Percentiles rank a stretch among this genome's conserved stretches.
Conservation (phyloP, 2,329 filamentous ascomycete genomes). For the Penicillium brevicompactum region DNA sequence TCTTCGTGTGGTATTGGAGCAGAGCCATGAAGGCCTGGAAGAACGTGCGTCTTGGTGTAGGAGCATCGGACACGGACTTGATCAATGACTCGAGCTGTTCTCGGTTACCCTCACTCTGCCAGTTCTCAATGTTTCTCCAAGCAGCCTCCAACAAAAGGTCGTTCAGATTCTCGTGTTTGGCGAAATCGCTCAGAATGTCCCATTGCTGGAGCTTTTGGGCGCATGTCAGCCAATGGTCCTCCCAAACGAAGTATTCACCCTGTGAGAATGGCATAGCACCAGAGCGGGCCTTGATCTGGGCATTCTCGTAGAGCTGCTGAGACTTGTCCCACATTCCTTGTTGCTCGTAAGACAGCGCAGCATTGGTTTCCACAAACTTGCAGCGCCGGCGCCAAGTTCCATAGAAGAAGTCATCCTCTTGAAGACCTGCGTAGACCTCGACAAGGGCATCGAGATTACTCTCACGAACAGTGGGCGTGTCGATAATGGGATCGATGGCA, state of each 20-base stretch:
- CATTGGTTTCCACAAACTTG: conserved; percentile 96
- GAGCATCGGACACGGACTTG: conserved; percentile 96
- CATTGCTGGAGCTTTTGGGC: conserved; percentile 98
- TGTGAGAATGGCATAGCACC: conserved; percentile 95
- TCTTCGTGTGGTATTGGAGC: conserved; percentile 89
- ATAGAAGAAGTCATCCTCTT: conserved; percentile 97
- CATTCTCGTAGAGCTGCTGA: conserved; percentile 92
- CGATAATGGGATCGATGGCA: conserved; percentile 79
- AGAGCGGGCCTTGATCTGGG: conserved; percentile 94
- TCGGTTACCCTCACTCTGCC: conserved; percentile 81
- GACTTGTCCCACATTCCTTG: conserved; percentile 99
- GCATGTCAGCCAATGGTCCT: conserved; percentile 98
- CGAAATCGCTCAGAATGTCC: conserved; percentile 96
- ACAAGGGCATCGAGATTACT: conserved; percentile 96
- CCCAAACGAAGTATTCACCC: conserved; percentile 98
- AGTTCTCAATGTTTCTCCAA: conserved; percentile 94
- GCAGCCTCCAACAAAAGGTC: conserved; percentile 93
- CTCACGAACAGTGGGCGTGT: conserved; percentile 81
- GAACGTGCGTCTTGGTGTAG: conserved; percentile 89
- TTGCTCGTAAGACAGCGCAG: conserved; percentile 95
- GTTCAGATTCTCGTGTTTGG: conserved; percentile 98
- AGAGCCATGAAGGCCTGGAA: conserved; percentile 99
- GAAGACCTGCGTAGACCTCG: conserved; percentile 84
- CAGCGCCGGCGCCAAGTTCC: conserved; percentile 94
- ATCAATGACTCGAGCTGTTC: conserved; percentile 91